Evolutionary conservation across 805 yeast genomes (phyloP), one percentile per base, ranked within the genome.

Genomic region (Saturnispora dispora): DNA sequence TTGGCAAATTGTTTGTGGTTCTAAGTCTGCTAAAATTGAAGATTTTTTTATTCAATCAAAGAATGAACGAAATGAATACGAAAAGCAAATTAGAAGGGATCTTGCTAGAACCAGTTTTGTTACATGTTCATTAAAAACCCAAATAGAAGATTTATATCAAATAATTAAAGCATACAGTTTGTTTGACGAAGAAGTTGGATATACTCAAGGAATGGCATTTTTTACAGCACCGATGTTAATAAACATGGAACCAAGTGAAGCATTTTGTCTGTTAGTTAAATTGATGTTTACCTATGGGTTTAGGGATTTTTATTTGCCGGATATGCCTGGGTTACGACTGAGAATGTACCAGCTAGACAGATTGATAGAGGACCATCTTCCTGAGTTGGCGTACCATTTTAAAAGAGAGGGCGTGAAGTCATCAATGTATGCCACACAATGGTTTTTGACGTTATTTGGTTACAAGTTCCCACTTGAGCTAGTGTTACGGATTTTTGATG

Each of bases 171-270:
- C 89, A 0, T 93, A 91, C 69, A 81, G 93, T 22, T 69, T 88
- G 46, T 84, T 79, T 64, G 98, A 93, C 65, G 81, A 85, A 1
- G 97, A 90, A 48, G 96, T 93, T 47, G 99, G 99, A 0, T 93
- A 93, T 62, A 93, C 97, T 2, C 99, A 93, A 67, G 98, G 99
- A 7, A 89, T 93, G 96, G 95, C 95, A 1, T 93, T 93, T 62
- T 79, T 93, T 43, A 79, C 87, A 0, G 88, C 88, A 5, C 97
- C 99, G 2, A 67, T 93, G 46, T 71, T 89, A 44, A 73, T 90
- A 71, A 87, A 87, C 58, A 78, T 88, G 82, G 75, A 71, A 37
- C 96, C 90, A 57, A 74, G 83, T 45, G 97, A 91, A 64, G 82
- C 96, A 4, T 91, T 91, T 68, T 81, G 93, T 53, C 65, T 90